phyloP scores from a whole-genome alignment of 768 basidiomycete species.

The Pulveroboletus sp. region DNA sequence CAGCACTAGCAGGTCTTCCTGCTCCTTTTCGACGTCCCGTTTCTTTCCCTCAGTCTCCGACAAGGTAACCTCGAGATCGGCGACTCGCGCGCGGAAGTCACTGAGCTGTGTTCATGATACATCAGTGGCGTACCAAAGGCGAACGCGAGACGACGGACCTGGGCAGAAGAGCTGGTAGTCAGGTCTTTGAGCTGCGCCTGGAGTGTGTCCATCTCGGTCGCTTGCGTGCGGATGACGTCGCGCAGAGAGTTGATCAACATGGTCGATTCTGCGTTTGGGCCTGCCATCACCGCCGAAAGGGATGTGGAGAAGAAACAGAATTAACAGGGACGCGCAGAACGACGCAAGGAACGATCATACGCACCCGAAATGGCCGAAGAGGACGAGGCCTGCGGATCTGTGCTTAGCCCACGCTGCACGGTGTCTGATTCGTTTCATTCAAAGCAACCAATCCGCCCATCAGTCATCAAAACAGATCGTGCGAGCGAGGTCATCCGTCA shows the following conservation, averaged over 20 bases:
- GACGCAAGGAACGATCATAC: no score
- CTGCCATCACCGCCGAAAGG: constrained; percentile 26
- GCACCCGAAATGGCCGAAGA: constrained; percentile 33
- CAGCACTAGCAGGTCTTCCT: constrained; percentile 90
- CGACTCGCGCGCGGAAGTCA: constrained; percentile 45
- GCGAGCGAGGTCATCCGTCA: no score
- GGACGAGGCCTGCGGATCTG: constrained; percentile 58
- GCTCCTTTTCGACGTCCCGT: constrained; percentile 89
- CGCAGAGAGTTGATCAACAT: constrained; percentile 82
- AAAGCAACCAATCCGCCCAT: no score
- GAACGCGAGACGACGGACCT: constrained; percentile 30
- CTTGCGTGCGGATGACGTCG: constrained; percentile 77
- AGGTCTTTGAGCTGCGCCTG: constrained; percentile 53
- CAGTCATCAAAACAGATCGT: no score
- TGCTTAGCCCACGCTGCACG: constrained; percentile 66
- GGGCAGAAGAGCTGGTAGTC: constrained; percentile 33
- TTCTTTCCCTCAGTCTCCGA: constrained; percentile 56
- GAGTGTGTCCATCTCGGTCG: constrained; percentile 70
- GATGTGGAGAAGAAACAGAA: no score
- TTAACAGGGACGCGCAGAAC: no score
- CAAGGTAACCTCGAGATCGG: constrained; percentile 45
- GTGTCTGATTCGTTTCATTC: no score
- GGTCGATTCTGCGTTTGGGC: constrained; percentile 69
- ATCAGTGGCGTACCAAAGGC: background rate
- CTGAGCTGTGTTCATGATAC: constrained; percentile 34